These are phyloP conservation scores for Sclerotinia subarctica DNA, from an alignment of 2,329 filamentous ascomycete genomes.

Conservation along the genomic window DNA sequence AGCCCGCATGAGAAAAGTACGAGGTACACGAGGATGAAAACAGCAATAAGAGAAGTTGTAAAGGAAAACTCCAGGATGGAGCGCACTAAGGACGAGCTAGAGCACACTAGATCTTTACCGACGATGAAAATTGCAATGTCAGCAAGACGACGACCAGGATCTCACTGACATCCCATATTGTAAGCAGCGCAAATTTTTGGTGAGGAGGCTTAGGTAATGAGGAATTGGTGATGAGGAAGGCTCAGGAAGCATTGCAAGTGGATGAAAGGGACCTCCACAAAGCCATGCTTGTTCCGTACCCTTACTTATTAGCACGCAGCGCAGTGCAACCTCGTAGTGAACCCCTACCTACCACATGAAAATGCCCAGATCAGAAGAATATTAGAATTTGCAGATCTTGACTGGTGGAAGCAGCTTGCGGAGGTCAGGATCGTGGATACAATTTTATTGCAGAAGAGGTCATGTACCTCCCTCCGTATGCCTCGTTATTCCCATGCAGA, in stretches of 20 bases:
- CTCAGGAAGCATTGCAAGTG: constrained; percentile 5
- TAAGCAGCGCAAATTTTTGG: constrained; percentile 20
- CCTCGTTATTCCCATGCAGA: constrained; percentile 10
- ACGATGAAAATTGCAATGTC: constrained; percentile 22
- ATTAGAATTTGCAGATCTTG: not conserved
- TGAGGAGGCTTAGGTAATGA: constrained; percentile 30
- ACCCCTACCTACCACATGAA: not conserved
- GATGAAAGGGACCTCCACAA: constrained; percentile 19
- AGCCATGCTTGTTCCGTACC: not conserved
- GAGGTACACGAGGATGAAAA: constrained; percentile 14
- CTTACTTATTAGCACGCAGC: no score
- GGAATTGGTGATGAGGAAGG: not conserved
- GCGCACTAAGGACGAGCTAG: not conserved
- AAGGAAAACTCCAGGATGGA: not conserved
- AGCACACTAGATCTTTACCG: constrained; percentile 16
- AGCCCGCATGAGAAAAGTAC: constrained; percentile 25
- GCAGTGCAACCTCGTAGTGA: constrained; percentile 4
- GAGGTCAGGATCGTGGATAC: constrained; percentile 5
- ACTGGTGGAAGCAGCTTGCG: constrained; percentile 8
- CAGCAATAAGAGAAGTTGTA: not conserved
- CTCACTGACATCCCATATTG: constrained; percentile 10
- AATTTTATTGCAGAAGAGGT: constrained; percentile 1
- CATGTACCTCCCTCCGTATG: not conserved
- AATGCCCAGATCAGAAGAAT: not conserved
- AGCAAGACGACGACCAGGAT: constrained; percentile 19